These are phyloP conservation scores for Irpex sp. DNA, from an alignment of 1,284 basidiomycete genomes.

Conservation along the genomic window DNA sequence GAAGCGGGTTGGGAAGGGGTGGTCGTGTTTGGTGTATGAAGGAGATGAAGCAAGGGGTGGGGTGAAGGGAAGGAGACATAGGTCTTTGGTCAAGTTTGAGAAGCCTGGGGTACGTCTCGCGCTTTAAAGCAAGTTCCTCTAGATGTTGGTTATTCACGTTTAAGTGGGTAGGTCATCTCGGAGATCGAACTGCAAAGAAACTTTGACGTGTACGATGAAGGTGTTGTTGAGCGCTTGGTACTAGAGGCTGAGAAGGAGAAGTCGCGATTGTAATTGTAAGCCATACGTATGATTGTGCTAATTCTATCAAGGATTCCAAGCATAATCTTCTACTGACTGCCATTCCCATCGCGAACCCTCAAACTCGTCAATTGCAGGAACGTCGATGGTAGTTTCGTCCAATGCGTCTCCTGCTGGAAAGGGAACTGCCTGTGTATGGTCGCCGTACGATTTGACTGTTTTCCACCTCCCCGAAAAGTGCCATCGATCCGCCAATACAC, in stretches of 20 bases:
- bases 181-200: neutral
- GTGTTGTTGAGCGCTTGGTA: neutral
- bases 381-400: neutral
- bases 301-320: neutral
- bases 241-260: neutral
- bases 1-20: conserved; percentile 29
- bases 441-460: neutral
- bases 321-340: conserved; percentile 1
- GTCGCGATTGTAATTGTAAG: neutral
- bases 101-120: conserved; percentile 42
- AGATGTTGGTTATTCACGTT: too few species aligned
- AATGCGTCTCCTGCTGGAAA: neutral
- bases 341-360: neutral
- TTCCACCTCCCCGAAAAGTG: neutral
- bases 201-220: neutral
- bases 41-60: conserved; percentile 67
- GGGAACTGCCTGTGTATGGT: neutral
- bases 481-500: conserved; percentile 4
- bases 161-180: neutral
- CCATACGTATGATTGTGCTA: too few species aligned
- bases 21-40: conserved; percentile 53
- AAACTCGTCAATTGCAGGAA: neutral
- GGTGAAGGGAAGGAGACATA: conserved; percentile 51
- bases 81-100: conserved; percentile 42
- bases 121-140: neutral